Percentiles rank a stretch among this genome's conserved stretches.
These are phyloP conservation scores for Rasamsonia emersonii DNA, from an alignment of 2,329 filamentous ascomycete genomes.

Conservation along the genomic window DNA sequence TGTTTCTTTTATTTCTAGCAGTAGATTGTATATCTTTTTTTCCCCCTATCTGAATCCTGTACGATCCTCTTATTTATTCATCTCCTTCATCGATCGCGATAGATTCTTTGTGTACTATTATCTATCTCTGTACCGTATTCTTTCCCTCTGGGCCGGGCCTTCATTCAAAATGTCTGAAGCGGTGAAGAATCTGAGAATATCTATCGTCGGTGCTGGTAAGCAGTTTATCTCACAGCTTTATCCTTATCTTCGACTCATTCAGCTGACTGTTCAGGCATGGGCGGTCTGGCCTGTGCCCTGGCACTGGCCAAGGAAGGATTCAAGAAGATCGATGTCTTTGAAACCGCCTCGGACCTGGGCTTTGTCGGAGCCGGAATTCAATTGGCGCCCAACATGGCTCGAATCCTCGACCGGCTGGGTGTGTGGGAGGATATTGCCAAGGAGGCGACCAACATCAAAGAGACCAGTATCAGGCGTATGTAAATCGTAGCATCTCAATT, in stretches of 20 bases:
- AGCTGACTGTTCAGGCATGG: constrained; percentile 61
- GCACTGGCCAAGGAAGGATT: constrained; percentile 70
- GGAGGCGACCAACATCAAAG: constrained; percentile 62
- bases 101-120: no score
- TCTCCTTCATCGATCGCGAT: no score
- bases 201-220: constrained; percentile 44
- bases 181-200: constrained; percentile 31
- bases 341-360: constrained; percentile 62
- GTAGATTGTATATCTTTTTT: no score
- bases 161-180: constrained; percentile 16
- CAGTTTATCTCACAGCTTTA: not conserved
- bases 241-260: constrained; percentile 2
- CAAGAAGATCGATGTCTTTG: constrained; percentile 63
- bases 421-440: constrained; percentile 63
- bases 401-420: constrained; percentile 63
- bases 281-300: constrained; percentile 62
- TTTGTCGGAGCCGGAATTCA: constrained; percentile 83
- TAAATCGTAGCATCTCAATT: no score
- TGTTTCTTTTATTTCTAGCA: no score
- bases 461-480: constrained; percentile 63
- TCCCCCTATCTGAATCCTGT: no score
- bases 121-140: no score
- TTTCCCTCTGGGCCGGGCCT: not conserved
- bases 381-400: constrained; percentile 71
- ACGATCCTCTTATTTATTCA: no score